These are phyloP conservation scores for Trichoderma atrobrunneum DNA, from an alignment of 2,329 filamentous ascomycete genomes.

Conservation along the genomic window DNA sequence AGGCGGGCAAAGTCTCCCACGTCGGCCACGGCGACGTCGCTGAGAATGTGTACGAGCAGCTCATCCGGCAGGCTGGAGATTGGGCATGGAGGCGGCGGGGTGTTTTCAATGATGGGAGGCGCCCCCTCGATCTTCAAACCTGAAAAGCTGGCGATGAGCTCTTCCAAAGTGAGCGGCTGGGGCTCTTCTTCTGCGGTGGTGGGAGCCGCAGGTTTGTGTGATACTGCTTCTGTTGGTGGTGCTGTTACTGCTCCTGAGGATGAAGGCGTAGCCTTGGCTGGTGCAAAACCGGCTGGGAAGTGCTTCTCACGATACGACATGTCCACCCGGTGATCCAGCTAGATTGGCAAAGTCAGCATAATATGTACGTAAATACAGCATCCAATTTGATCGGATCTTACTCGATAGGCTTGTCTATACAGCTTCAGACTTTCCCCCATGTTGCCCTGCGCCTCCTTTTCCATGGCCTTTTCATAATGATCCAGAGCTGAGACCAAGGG, in stretches of 20 bases:
- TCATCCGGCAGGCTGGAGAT: slow-evolving; percentile 78
- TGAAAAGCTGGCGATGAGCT: slow-evolving; percentile 76
- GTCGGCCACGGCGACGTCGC: slow-evolving; percentile 68
- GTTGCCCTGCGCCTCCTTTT: slow-evolving; percentile 80
- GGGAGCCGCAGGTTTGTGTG: slow-evolving; percentile 20
- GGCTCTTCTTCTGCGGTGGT: not conserved
- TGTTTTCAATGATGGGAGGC: slow-evolving; percentile 68
- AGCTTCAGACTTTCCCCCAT: slow-evolving; percentile 84
- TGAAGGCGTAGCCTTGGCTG: slow-evolving; percentile 43
- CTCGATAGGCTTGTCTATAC: slow-evolving; percentile 87
- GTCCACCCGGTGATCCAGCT: slow-evolving; percentile 85
- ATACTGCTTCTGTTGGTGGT: slow-evolving; percentile 23
- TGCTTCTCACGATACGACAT: slow-evolving; percentile 87
- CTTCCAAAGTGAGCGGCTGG: slow-evolving; percentile 53
- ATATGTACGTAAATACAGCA: not conserved
- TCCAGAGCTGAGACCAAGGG: slow-evolving; percentile 69
- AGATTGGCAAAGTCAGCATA: not conserved
- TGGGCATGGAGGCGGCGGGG: slow-evolving; percentile 72
- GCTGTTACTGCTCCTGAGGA: slow-evolving; percentile 27
- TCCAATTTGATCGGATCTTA: slow-evolving; percentile 35
- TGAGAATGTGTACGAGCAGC: slow-evolving; percentile 75
- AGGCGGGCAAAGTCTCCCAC: slow-evolving; percentile 73
- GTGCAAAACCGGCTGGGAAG: slow-evolving; percentile 58
- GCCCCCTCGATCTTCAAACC: slow-evolving; percentile 64
- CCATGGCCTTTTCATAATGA: slow-evolving; percentile 87